phyloP scores from a whole-genome alignment of 345 rosid genomes.

The Cardiospermum halicacabum region DNA sequence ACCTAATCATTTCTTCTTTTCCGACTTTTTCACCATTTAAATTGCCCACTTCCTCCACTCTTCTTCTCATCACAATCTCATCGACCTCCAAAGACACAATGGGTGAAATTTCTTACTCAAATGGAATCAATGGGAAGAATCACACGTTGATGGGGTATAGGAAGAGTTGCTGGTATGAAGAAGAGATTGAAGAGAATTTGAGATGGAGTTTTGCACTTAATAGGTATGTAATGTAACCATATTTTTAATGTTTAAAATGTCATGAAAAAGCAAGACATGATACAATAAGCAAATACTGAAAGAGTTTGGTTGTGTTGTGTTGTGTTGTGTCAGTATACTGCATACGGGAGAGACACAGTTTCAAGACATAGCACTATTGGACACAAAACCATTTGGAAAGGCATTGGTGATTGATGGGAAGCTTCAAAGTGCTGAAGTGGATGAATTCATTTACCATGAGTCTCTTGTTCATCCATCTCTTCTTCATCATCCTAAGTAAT shows the following conservation, averaged over 20 bases:
- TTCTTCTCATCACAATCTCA: conserved; percentile 14
- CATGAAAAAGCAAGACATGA: conserved; percentile 21
- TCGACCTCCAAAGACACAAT: conserved; percentile 12
- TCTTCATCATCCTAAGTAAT: conserved; percentile 47
- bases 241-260: no score
- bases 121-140: conserved; percentile 29
- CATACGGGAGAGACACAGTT: conserved; percentile 45
- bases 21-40: conserved; percentile 25
- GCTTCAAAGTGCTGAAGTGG: conserved; percentile 69
- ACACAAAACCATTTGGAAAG: conserved; percentile 64
- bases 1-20: conserved; percentile 25
- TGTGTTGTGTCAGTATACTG: conserved; percentile 38
- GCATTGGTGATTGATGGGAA: conserved; percentile 65
- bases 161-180: conserved; percentile 74
- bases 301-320: no score
- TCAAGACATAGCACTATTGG: conserved; percentile 62
- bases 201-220: conserved; percentile 67
- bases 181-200: conserved; percentile 55
- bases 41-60: conserved; percentile 11
- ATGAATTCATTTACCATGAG: conserved; percentile 72
- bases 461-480: conserved; percentile 60
- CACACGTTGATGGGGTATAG: conserved; percentile 42
- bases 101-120: conserved; percentile 48
- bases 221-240: conserved; percentile 24
- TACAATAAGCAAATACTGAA: neutral